Evolutionary conservation across 2,329 filamentous ascomycete species (phyloP).

Genomic region (Colletotrichum lentis): DNA sequence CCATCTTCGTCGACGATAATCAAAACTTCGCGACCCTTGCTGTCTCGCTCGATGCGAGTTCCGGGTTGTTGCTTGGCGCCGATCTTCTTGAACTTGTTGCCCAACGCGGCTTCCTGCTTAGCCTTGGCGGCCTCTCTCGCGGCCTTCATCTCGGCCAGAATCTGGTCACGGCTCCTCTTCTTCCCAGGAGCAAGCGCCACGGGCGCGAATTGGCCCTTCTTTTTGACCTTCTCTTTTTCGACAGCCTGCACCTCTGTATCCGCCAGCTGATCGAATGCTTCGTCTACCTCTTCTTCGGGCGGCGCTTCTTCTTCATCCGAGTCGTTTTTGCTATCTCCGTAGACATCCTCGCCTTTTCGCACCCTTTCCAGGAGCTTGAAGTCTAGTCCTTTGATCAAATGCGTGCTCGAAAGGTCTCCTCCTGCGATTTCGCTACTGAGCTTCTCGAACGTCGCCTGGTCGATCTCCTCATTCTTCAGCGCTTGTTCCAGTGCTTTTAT

Average conservation of each 20-base stretch:
- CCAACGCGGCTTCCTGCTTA: conserved; percentile 60
- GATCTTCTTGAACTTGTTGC: conserved; percentile 71
- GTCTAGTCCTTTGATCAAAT: conserved; percentile 92
- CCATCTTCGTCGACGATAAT: conserved; percentile 73
- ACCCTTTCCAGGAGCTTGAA: conserved; percentile 78
- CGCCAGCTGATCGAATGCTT: conserved; percentile 69
- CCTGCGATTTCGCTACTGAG: conserved; percentile 80
- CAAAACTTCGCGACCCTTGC: conserved; percentile 68
- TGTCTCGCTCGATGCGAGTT: conserved; percentile 68
- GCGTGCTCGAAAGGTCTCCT: conserved; percentile 80
- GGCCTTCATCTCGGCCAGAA: conserved; percentile 72
- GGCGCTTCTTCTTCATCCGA: conserved; percentile 44
- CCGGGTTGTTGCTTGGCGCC: conserved; percentile 62
- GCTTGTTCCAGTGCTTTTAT: conserved; percentile 83
- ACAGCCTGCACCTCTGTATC: conserved; percentile 62
- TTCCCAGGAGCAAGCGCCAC: conserved; percentile 61
- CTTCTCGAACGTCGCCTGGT: conserved; percentile 78
- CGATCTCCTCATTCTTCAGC: conserved; percentile 84
- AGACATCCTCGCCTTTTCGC: conserved; percentile 73
- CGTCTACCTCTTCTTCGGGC: conserved; percentile 64
- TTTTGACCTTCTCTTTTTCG: conserved; percentile 63
- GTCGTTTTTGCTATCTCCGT: conserved; percentile 48
- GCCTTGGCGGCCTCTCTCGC: conserved; percentile 67
- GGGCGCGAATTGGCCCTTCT: conserved; percentile 68
- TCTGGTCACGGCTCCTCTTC: conserved; percentile 72